Base-by-base conservation (phyloP, 2,329 filamentous ascomycete species). In the Cytospora piceae region DNA sequence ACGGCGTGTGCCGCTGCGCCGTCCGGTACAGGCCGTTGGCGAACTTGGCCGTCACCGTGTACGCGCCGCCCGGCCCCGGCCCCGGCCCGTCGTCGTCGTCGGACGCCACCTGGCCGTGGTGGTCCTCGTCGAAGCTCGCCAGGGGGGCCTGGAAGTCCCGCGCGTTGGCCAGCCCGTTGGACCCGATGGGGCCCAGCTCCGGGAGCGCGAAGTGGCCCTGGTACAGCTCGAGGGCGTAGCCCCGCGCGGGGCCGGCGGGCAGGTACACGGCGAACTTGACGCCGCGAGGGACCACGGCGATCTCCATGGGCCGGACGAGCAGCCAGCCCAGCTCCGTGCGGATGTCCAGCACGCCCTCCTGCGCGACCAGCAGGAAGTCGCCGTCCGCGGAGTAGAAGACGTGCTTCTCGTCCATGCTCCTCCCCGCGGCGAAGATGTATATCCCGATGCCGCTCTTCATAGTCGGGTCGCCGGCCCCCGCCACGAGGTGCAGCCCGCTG, bases 331-430 rank as follows among this genome's bases (percentile, higher is more conserved):
- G 81, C 76, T 94, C 91, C 1, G 91, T 94, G 72, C 89, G 86
- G 68, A 94, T 90, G 72, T 94, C 90, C 49, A 94, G 78, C 17
- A 83, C 82, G 2, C 91, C 91, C 69, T 91, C 85, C 74, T 94
- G 91, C 1, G 90, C 83, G 17, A 94, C 90, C 68, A 94, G 88
- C 64, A 94, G 77, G 71, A 92, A 85, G 74, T 94, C 91, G 15
- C 91, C 91, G 73, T 94, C 91, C 0, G 92, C 90, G 4, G 90
- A 94, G 81, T 94, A 96, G 75, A 94, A 96, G 0, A 92, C 92
- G 58, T 89, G 90, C 49, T 85, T 85, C n/a, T 82, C 78, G 58
- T 82, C 82, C 93, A 97, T 96, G 73, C 89, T 87, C 74, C 86
- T 89, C 24, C 91, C 91, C 0, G 90, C 91, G 1, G 90, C 89